phyloP scores from a whole-genome alignment of 192 early-diverging fungal genomes.

The Piromyces sp. region DNA sequence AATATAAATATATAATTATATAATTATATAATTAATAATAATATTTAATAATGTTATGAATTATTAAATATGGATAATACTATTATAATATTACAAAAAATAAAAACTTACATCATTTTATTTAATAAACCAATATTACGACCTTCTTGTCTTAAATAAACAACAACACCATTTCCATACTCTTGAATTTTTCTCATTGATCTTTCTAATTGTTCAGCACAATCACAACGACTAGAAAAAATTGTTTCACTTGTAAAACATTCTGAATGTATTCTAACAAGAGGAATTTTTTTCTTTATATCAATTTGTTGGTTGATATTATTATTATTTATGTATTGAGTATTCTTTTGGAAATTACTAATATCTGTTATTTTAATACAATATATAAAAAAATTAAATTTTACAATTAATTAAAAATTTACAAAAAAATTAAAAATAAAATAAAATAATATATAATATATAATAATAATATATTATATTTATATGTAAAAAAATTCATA shows the following conservation, averaged over 20 bases:
- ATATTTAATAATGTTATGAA: background rate
- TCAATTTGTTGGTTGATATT: too few species aligned
- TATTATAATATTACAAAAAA: too few species aligned
- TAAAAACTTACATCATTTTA: slow-evolving; percentile 58
- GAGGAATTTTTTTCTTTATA: slow-evolving; percentile 18
- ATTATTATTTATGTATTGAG: too few species aligned
- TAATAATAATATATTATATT: background rate
- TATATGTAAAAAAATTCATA: too few species aligned
- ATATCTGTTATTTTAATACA: too few species aligned
- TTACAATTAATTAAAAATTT: too few species aligned
- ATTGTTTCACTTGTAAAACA: slow-evolving; percentile 95
- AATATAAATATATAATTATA: background rate
- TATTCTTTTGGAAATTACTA: too few species aligned
- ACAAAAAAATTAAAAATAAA: background rate
- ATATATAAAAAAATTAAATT: too few species aligned
- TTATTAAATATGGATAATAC: too few species aligned
- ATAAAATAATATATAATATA: slow-evolving; percentile 3
- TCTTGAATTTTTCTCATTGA: slow-evolving; percentile 74
- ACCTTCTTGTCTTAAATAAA: slow-evolving; percentile 92
- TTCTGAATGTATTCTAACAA: slow-evolving; percentile 87
- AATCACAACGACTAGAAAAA: slow-evolving; percentile 79
- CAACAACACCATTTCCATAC: slow-evolving; percentile 76
- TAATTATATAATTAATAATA: slow-evolving; percentile 1
- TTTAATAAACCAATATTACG: slow-evolving; percentile 85
- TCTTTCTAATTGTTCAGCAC: slow-evolving; percentile 81